phyloP scores from a whole-genome alignment of 1,284 basidiomycete genomes.

The Clitocybe nebularis region DNA sequence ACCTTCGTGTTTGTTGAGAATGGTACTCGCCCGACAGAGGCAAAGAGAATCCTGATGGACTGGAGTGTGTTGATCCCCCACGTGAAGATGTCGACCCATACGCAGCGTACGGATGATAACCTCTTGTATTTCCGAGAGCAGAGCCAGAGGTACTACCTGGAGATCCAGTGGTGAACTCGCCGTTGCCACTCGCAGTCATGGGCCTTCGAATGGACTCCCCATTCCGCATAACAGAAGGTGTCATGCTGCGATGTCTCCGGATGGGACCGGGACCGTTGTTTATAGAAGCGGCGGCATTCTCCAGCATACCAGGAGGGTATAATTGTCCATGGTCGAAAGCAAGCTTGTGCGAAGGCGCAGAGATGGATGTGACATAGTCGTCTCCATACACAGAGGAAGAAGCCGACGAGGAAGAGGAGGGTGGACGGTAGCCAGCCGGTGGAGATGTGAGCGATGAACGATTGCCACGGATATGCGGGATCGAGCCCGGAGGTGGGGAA shows the following conservation, averaged over 20 bases:
- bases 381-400: slow-evolving; percentile 32
- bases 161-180: slow-evolving; percentile 32
- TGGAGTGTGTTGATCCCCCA: slow-evolving; percentile 48
- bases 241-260: slow-evolving; percentile 69
- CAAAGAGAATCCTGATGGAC: slow-evolving; percentile 49
- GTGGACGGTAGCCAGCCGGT: slow-evolving; percentile 21
- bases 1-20: slow-evolving; percentile 23
- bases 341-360: slow-evolving; percentile 65
- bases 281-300: slow-evolving; percentile 18
- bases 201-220: slow-evolving; percentile 49
- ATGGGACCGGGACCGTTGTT: slow-evolving; percentile 44
- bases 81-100: slow-evolving; percentile 31
- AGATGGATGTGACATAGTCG: slow-evolving; percentile 44
- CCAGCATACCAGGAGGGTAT: slow-evolving; percentile 40
- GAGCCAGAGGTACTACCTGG: slow-evolving; percentile 21
- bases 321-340: slow-evolving; percentile 56
- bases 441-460: slow-evolving; percentile 20
- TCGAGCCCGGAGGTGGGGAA: slow-evolving; percentile 27
- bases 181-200: slow-evolving; percentile 37
- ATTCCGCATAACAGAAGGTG: slow-evolving; percentile 53
- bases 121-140: slow-evolving; percentile 22
- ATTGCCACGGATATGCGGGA: slow-evolving; percentile 21
- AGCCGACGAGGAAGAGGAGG: slow-evolving; percentile 30
- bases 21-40: slow-evolving; percentile 34
- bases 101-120: slow-evolving; percentile 56